Conservation (phyloP, 176 grass and related monocot genomes). For the Cenchrus americanus region DNA sequence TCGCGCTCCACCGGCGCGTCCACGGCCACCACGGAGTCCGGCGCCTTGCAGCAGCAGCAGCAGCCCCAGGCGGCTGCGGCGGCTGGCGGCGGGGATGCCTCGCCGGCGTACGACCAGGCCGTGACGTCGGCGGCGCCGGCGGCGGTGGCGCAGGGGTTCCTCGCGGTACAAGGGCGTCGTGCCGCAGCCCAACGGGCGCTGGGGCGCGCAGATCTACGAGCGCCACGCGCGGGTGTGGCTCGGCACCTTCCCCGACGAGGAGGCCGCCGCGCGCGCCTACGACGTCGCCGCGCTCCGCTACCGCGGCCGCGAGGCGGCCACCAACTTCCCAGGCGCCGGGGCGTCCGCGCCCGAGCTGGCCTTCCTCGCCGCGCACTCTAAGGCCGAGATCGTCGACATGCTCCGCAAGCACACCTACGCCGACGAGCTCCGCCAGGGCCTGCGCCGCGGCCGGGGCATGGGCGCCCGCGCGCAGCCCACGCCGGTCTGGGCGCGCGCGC, state of each 20-base stretch:
- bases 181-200: conserved; percentile 95
- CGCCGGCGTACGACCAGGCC: conserved; percentile 17
- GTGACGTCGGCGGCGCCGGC: conserved; percentile 37
- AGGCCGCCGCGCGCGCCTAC: conserved; percentile 66
- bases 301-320: conserved; percentile 71
- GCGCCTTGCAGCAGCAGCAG: neutral
- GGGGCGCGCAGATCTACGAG: conserved; percentile 99
- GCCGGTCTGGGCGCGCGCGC: conserved; percentile 55
- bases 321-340: conserved; percentile 61
- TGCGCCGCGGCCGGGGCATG: conserved; percentile 49
- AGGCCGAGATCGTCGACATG: conserved; percentile 93
- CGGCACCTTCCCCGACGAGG: conserved; percentile 84
- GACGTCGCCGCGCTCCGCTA: conserved; percentile 89
- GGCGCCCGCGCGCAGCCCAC: conserved; percentile 47
- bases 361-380: conserved; percentile 80
- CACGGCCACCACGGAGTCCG: conserved; percentile 56
- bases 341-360: conserved; percentile 49
- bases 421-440: conserved; percentile 83
- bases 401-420: conserved; percentile 90
- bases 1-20: conserved; percentile 39
- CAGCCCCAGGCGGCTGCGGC: neutral
- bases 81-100: neutral
- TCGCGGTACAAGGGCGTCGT: conserved; percentile 95
- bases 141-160: conserved; percentile 42
- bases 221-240: conserved; percentile 93